These are phyloP conservation scores for Perilla frutescens DNA, from an alignment of 257 asterid species.

Conservation along the genomic window DNA sequence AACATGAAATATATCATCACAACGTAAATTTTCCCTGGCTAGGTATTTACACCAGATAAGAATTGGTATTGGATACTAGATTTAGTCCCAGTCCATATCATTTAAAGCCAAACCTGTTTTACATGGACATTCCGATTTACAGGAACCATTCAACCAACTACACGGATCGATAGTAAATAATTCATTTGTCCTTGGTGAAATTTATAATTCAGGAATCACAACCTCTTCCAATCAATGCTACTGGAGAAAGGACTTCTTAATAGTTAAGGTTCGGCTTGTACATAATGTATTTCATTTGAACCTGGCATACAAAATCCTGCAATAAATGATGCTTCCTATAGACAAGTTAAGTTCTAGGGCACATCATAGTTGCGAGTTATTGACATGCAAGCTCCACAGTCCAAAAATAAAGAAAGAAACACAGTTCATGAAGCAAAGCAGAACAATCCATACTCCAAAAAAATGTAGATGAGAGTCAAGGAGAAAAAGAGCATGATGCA, in stretches of 20 bases:
- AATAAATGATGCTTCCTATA: slow-evolving; percentile 8
- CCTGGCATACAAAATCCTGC: background rate
- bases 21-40: slow-evolving; percentile 1
- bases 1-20: background rate
- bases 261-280: background rate
- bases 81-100: background rate
- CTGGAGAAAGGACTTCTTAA: slow-evolving; percentile 1
- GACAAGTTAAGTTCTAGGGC: background rate
- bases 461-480: slow-evolving; percentile 15
- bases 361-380: background rate
- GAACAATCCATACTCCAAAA: slow-evolving; percentile 8
- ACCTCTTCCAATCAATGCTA: background rate
- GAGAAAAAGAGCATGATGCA: background rate
- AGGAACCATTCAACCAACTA: background rate
- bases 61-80: background rate
- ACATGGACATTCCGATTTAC: slow-evolving; percentile 9
- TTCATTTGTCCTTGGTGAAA: slow-evolving; percentile 13
- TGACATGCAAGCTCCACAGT: slow-evolving; percentile 9
- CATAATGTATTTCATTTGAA: background rate
- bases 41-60: background rate
- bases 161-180: background rate
- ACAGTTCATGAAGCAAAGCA: background rate
- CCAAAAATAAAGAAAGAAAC: background rate
- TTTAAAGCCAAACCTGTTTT: background rate
- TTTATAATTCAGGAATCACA: background rate